Evolutionary conservation across 108 stramenopile species (phyloP), one percentile per base, ranked within the genome.

Genomic region (Bacterosira constricta): DNA sequence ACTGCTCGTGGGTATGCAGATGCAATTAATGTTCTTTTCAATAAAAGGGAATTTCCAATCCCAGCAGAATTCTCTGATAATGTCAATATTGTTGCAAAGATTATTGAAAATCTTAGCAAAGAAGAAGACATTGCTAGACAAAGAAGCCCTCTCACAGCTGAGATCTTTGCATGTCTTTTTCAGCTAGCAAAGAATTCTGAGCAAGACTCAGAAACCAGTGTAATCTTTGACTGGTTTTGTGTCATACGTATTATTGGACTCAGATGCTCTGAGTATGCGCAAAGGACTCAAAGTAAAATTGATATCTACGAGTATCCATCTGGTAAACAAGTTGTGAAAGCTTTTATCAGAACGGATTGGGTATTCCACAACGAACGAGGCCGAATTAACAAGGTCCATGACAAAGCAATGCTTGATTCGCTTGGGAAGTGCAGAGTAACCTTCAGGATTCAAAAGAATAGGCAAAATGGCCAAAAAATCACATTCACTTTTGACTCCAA

Each of bases 361-460:
- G 29, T 27, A 52, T 52, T 52, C 12, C 29, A 52, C 12, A 26
- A 52, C 10, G 4, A 52, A 29, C 23, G 29, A 52, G 51, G 51
- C 4, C 15, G 4, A 26, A 29, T 29, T 2, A 52, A 27, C 51
- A 11, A 27, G 51, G 25, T 13, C 51, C 3, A 52, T 27, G 6
- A 47, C 4, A 18, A 47, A 47, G 46, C 51, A 4, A 27, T 15
- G 2, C 27, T n/a, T n/a, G n/a, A n/a, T n/a, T n/a, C n/a, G n/a
- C n/a, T n/a, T 27, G 25, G 6, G 18, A 54, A 25, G 15, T 32
- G 36, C 13, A 39, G 18, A 31, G 1, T 54, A 12, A 38, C 31
- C 2, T 66, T 32, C 32, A 23, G 23, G 11, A 54, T 66, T 35
- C 66, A 66, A 25, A 66, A 66, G 27, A 66, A 66, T 45, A 66